Conservation (phyloP, 306 rosid species). For the Begonia fuchsioides region DNA sequence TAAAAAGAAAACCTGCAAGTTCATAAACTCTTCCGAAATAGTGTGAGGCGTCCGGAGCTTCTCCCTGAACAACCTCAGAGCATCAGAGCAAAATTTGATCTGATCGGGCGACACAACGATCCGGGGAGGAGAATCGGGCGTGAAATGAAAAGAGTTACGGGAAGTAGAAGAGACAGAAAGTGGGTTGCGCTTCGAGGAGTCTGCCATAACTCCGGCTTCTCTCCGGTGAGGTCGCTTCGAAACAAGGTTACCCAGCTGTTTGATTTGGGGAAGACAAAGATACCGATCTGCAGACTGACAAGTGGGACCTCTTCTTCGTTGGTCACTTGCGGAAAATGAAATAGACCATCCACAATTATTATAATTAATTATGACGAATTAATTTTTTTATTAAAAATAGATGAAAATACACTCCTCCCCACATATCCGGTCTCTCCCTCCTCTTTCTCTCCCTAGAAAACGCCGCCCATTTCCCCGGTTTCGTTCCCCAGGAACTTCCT, state of each 20-base stretch:
- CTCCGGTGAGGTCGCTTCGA: conserved; percentile 29
- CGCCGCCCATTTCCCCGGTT: conserved; percentile 14
- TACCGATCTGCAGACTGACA: background rate
- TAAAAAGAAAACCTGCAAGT: conserved; percentile 33
- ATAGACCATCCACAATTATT: no score
- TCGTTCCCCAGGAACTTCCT: conserved; percentile 24
- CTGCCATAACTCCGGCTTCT: conserved; percentile 11
- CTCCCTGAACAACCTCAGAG: conserved; percentile 35
- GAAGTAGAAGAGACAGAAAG: conserved; percentile 12
- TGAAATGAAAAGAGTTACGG: conserved; percentile 21
- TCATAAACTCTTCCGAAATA: conserved; percentile 49
- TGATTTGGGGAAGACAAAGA: background rate
- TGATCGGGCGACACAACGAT: conserved; percentile 48
- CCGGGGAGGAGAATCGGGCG: conserved; percentile 37
- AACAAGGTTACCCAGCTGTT: conserved; percentile 33
- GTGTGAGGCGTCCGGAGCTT: conserved; percentile 32
- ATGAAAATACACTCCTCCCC: no score
- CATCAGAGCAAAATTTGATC: conserved; percentile 43
- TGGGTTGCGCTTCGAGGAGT: conserved; percentile 4
- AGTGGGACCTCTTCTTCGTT: no score
- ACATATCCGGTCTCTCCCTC: background rate
- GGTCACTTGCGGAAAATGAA: no score
- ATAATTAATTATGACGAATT: no score
- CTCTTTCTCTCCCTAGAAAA: conserved; percentile 15
- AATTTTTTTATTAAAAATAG: no score